Conservation (phyloP, 2,329 filamentous ascomycete genomes). For the Fusarium transvaalense region DNA sequence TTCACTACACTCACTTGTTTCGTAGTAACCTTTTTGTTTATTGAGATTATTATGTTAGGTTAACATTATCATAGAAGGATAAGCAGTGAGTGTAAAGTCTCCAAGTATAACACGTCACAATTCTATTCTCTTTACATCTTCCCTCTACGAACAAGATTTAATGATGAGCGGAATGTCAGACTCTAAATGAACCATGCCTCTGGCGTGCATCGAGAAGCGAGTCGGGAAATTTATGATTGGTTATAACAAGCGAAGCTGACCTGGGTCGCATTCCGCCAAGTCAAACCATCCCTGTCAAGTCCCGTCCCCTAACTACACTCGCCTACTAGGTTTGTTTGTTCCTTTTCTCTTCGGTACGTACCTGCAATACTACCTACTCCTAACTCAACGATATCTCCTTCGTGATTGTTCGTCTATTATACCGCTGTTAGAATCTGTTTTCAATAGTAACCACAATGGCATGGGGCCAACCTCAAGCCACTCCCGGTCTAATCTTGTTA, state of each 20-base stretch:
- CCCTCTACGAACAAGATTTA: neutral
- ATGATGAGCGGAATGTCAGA: slow-evolving; percentile 32
- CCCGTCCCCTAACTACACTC: neutral
- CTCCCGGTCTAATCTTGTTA: slow-evolving; percentile 6
- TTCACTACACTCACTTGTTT: neutral
- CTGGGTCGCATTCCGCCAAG: slow-evolving; percentile 43
- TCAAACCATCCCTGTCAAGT: slow-evolving; percentile 21
- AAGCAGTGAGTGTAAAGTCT: neutral
- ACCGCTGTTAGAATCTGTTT: neutral
- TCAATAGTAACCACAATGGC: neutral
- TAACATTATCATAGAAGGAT: neutral
- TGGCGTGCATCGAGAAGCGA: slow-evolving; percentile 50
- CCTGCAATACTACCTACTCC: neutral
- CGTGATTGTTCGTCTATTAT: neutral
- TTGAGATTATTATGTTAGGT: neutral
- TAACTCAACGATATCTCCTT: neutral
- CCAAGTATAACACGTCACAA: neutral
- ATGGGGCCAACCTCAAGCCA: slow-evolving; percentile 19
- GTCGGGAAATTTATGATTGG: slow-evolving; percentile 51
- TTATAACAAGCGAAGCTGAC: slow-evolving; percentile 46
- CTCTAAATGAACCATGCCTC: slow-evolving; percentile 31
- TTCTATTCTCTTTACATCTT: neutral
- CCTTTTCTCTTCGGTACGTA: slow-evolving; percentile 1
- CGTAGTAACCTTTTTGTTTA: neutral
- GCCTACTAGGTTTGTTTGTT: neutral